These are phyloP conservation scores for Neurospora discreta DNA, from an alignment of 495 filamentous ascomycete species.

Conservation along the genomic window DNA sequence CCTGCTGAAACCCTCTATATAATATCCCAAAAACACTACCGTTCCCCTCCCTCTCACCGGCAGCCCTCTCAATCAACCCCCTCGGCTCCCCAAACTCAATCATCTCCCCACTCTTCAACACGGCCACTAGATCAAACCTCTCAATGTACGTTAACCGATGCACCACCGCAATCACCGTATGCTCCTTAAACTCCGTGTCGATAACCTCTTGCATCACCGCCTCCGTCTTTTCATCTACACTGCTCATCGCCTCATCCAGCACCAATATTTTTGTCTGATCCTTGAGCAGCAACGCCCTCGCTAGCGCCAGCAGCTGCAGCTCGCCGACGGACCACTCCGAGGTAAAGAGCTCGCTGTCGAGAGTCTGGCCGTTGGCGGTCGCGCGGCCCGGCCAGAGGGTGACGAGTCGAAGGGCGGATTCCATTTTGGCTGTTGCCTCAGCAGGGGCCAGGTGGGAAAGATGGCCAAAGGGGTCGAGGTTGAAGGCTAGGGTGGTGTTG, in stretches of 20 bases:
- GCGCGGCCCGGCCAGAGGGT: constrained; percentile 2
- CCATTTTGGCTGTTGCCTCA: constrained; percentile 3
- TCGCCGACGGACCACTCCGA: constrained; percentile 47
- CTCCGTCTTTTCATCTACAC: constrained; percentile 31
- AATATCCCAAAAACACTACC: not conserved
- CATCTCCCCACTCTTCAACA: constrained; percentile 26
- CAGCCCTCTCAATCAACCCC: constrained; percentile 3
- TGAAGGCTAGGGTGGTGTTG: constrained; percentile 17
- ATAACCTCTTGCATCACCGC: constrained; percentile 29
- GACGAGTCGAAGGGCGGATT: not conserved
- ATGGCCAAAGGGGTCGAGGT: constrained; percentile 27
- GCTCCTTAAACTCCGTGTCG: constrained; percentile 23
- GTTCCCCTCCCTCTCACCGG: not conserved
- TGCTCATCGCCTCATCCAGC: constrained; percentile 25
- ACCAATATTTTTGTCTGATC: constrained; percentile 9
- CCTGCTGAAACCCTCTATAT: not conserved
- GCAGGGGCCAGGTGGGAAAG: constrained; percentile 1
- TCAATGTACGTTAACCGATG: constrained; percentile 32
- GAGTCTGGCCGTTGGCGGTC: not conserved
- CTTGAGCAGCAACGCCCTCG: constrained; percentile 41
- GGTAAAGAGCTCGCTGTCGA: constrained; percentile 38
- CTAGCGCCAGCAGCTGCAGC: constrained; percentile 50
- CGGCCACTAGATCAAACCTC: constrained; percentile 29
- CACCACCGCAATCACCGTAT: constrained; percentile 32
- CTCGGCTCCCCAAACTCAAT: constrained; percentile 27